phyloP scores from a whole-genome alignment of 352 stramenopile genomes.

The Pythium monospermum region DNA sequence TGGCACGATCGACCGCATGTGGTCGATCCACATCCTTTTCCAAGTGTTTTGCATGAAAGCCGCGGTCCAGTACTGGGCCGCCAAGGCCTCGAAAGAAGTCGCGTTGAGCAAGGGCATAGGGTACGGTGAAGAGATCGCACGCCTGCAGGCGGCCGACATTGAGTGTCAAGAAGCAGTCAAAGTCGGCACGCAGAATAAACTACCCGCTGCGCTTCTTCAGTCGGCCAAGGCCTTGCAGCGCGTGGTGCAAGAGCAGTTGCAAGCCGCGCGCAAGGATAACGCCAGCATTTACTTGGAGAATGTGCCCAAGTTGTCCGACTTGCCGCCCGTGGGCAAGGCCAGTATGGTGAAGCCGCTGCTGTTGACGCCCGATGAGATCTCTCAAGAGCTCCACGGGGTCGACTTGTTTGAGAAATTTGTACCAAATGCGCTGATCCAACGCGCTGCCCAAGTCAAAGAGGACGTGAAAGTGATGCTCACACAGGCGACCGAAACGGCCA shows the following conservation, averaged over 20 bases:
- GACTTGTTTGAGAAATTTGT: constrained; percentile 76
- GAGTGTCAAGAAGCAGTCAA: constrained; percentile 58
- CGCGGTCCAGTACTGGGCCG: constrained; percentile 76
- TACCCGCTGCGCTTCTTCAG: constrained; percentile 48
- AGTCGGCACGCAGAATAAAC: constrained; percentile 51
- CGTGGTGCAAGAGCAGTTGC: constrained; percentile 51
- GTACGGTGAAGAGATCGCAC: constrained; percentile 76
- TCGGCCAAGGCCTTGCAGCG: constrained; percentile 50
- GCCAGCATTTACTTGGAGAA: constrained; percentile 79
- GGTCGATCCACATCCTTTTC: constrained; percentile 60
- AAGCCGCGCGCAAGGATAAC: constrained; percentile 71
- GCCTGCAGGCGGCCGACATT: constrained; percentile 44
- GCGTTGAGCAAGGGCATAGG: constrained; percentile 47
- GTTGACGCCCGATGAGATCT: constrained; percentile 43
- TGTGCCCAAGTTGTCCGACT: constrained; percentile 46
- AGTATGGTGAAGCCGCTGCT: constrained; percentile 59
- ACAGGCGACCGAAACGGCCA: constrained; percentile 35
- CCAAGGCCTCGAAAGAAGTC: constrained; percentile 51
- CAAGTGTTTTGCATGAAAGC: constrained; percentile 69
- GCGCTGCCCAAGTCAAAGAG: constrained; percentile 40
- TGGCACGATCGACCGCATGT: constrained; percentile 56
- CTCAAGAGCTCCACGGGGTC: constrained; percentile 42
- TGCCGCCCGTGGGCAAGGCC: constrained; percentile 54
- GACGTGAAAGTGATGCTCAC: constrained; percentile 43
- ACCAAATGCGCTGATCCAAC: constrained; percentile 42